Evolutionary conservation across 345 rosid species (phyloP).

Genomic region (Toxicodendron radicans): DNA sequence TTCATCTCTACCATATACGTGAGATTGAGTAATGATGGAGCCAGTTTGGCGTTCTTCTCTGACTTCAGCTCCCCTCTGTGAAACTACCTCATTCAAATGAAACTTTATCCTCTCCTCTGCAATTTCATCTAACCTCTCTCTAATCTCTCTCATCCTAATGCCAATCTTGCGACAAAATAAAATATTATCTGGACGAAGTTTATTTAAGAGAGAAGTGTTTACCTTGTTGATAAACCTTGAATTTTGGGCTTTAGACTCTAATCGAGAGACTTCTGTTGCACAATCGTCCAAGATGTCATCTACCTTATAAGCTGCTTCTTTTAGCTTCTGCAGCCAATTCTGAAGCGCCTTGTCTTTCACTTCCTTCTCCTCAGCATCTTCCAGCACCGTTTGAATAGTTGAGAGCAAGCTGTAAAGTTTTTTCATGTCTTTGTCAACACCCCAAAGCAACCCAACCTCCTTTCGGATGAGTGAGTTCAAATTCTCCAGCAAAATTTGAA

Average conservation of each 20-base stretch:
- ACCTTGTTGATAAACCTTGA: neutral
- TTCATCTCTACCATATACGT: slow-evolving; percentile 5
- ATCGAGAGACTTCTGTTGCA: neutral
- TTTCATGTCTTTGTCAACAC: slow-evolving; percentile 8
- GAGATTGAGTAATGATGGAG: slow-evolving; percentile 17
- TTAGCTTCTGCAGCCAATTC: slow-evolving; percentile 14
- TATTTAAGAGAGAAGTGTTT: neutral
- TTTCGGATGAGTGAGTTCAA: slow-evolving; percentile 7
- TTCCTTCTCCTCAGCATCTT: slow-evolving; percentile 6
- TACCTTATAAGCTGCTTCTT: neutral
- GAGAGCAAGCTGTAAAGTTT: neutral
- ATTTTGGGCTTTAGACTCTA: neutral
- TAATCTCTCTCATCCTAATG: neutral
- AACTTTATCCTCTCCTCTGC: slow-evolving; percentile 2
- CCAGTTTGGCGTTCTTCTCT: slow-evolving; percentile 10
- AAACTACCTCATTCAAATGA: slow-evolving; percentile 10
- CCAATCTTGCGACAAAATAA: neutral
- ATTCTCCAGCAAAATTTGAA: neutral
- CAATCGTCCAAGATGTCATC: slow-evolving; percentile 5
- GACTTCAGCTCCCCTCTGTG: neutral
- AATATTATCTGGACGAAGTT: neutral
- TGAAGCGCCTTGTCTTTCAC: neutral
- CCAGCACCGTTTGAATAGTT: slow-evolving; percentile 2
- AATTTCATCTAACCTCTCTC: slow-evolving; percentile 9
- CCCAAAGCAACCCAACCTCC: slow-evolving; percentile 10